Base-by-base conservation (phyloP, 1,284 basidiomycete genomes). In the Ganoderma resinaceum region DNA sequence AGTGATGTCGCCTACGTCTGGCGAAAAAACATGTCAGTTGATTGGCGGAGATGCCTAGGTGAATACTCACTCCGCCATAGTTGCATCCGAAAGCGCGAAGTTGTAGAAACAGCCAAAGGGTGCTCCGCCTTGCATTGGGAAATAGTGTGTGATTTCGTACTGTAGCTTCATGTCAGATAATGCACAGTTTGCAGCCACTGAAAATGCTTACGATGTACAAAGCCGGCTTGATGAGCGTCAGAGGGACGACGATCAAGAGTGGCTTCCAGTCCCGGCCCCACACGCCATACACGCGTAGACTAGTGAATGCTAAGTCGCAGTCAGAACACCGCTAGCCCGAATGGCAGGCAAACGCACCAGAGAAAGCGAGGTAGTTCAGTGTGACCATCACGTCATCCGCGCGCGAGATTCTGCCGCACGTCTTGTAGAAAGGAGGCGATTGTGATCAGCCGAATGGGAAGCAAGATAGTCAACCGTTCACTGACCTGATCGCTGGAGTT, bases 201-300 rank as follows among this genome's bases (percentile, higher is more conserved):
- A 12, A 49, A 29, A n/a, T 55, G 31, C 57, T 33, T 60, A 69
- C 64, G 55, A 57, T 62, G 58, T 23, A 5, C 35, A 23, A 29
- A 14, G 29, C 46, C 6, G 55, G 55, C 14, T 52, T 35, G 33
- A 57, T 23, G 18, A 53, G 29, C 6, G 42, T 8, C 35, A 59
- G 26, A 18, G 61, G 52, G 29, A 42, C 33, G 53, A 59, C 52
- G 31, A 58, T 6, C 20, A 53, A 31, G 9, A 62, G 38, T 9
- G 52, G 38, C 43, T 37, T 62, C 61, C 61, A 62, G 16, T 49
- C 38, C 9, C 26, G 43, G 11, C 61, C 40, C 18, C 42, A 49
- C 18, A 62, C 38, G 20, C n/a, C 61, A n/a, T 62, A 62, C 2
- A 42, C 61, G 9, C 61, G 40, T 1, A 62, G 61, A 11, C 31